Conservation (phyloP, 2,329 filamentous ascomycete genomes). For the Fusarium chaquense region DNA sequence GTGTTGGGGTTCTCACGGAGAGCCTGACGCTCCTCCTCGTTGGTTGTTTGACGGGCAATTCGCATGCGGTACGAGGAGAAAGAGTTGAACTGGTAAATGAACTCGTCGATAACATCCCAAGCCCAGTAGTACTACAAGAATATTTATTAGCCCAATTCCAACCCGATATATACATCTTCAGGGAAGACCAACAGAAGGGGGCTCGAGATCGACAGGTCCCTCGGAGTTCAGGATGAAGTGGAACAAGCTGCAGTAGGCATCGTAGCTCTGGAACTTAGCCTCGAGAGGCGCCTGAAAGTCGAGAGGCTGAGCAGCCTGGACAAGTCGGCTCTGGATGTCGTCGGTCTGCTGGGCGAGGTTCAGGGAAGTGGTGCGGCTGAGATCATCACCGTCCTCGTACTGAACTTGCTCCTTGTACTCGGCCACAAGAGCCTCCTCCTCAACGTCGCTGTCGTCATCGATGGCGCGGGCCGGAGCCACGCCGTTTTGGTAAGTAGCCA, state of each 20-base stretch:
- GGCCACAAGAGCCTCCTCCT: constrained; percentile 95
- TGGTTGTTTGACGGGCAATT: constrained; percentile 83
- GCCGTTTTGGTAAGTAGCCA: constrained; percentile 74
- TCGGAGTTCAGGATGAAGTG: constrained; percentile 99
- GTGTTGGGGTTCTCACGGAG: constrained; percentile 98
- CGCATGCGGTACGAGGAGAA: constrained; percentile 98
- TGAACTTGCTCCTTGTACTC: constrained; percentile 97
- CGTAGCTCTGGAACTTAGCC: constrained; percentile 98
- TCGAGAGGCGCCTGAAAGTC: constrained; percentile 97
- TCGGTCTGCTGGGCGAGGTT: constrained; percentile 81
- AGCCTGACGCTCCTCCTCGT: constrained; percentile 91
- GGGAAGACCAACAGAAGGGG: constrained; percentile 82
- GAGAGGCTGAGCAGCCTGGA: constrained; percentile 91
- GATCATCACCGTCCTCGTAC: constrained; percentile 86
- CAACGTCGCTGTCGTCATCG: constrained; percentile 90
- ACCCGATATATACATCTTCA: constrained; percentile 20
- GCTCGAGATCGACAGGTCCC: constrained; percentile 96
- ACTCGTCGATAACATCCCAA: constrained; percentile 99
- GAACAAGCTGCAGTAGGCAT: constrained; percentile 99
- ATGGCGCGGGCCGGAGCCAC: constrained; percentile 69
- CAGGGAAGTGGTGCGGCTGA: constrained; percentile 79
- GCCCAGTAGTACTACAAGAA: constrained; percentile 91
- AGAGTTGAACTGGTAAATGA: constrained; percentile 99
- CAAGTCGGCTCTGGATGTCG: constrained; percentile 92
- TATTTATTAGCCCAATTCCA: constrained; percentile 37